Percentiles rank a stretch among this genome's conserved stretches.
Conservation (phyloP, 441 rosid genomes). For the Iberis amara region DNA sequence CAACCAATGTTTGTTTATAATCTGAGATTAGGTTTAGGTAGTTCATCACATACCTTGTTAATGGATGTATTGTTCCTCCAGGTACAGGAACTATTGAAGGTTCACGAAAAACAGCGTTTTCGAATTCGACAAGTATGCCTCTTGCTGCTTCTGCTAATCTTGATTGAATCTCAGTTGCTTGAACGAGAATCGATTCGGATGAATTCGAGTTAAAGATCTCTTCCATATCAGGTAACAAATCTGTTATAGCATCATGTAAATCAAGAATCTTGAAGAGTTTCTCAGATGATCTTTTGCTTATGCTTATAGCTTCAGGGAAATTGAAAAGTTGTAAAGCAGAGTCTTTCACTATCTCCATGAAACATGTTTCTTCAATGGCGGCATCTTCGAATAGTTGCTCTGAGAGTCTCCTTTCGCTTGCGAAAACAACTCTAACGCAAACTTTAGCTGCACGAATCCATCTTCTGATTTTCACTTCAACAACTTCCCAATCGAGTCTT, state of each 20-base stretch:
- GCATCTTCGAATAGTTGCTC: constrained; percentile 35
- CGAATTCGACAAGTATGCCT: constrained; percentile 72
- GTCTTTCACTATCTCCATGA: constrained; percentile 51
- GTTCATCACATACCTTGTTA: constrained; percentile 66
- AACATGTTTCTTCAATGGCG: constrained; percentile 46
- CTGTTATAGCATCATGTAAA: constrained; percentile 47
- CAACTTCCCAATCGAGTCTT: constrained; percentile 48
- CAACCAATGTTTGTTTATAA: constrained; percentile 52
- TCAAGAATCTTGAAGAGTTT: constrained; percentile 60
- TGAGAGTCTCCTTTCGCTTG: constrained; percentile 49
- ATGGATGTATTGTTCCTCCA: constrained; percentile 57
- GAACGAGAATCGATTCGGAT: constrained; percentile 39
- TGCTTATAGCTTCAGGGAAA: constrained; percentile 57
- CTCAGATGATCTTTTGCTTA: constrained; percentile 54
- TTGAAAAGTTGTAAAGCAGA: constrained; percentile 50
- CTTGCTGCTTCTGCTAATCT: constrained; percentile 73
- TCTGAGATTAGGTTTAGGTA: constrained; percentile 57
- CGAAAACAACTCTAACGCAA: constrained; percentile 48
- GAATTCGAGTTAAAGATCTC: constrained; percentile 40
- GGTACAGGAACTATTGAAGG: constrained; percentile 51
- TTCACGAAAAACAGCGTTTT: constrained; percentile 56
- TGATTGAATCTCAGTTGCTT: constrained; percentile 64
- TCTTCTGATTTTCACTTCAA: constrained; percentile 49
- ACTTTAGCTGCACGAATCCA: constrained; percentile 62
- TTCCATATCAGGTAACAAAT: constrained; percentile 49